Conservation (phyloP, 495 filamentous ascomycete species). For the Tetracladium setigerum region DNA sequence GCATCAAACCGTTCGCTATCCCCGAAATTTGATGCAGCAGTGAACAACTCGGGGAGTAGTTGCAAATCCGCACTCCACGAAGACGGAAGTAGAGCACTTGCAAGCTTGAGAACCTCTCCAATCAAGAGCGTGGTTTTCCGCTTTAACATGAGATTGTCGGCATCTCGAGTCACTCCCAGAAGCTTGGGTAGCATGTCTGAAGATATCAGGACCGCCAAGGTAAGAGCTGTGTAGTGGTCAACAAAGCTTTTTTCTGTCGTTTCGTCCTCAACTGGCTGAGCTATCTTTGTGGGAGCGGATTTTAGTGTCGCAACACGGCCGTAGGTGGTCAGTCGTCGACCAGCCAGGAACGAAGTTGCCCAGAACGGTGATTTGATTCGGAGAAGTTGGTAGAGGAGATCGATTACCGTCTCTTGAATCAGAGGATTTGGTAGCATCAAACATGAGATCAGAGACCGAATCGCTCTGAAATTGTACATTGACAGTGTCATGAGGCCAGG, state of each 20-base stretch:
- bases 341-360: conserved; percentile 92
- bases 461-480: conserved; percentile 74
- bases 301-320: conserved; percentile 87
- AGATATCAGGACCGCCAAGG: conserved; percentile 78
- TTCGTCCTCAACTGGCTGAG: conserved; percentile 48
- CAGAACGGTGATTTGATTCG: conserved; percentile 93
- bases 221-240: conserved; percentile 86
- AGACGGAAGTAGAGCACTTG: conserved; percentile 74
- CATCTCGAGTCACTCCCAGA: conserved; percentile 60
- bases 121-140: conserved; percentile 86
- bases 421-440: conserved; percentile 63
- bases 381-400: conserved; percentile 83
- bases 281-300: conserved; percentile 37
- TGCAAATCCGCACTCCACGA: conserved; percentile 74
- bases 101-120: conserved; percentile 82
- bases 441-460: conserved; percentile 73
- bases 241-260: conserved; percentile 72
- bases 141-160: conserved; percentile 64
- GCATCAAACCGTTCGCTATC: conserved; percentile 68
- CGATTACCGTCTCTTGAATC: conserved; percentile 66
- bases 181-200: conserved; percentile 76
- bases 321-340: conserved; percentile 87
- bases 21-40: conserved; percentile 62
- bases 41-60: conserved; percentile 73
- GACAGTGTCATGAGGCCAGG: conserved; percentile 77